These are phyloP conservation scores for Austroboletus olivaceoglutinosus DNA, from an alignment of 1,284 basidiomycete species.

Conservation along the genomic window DNA sequence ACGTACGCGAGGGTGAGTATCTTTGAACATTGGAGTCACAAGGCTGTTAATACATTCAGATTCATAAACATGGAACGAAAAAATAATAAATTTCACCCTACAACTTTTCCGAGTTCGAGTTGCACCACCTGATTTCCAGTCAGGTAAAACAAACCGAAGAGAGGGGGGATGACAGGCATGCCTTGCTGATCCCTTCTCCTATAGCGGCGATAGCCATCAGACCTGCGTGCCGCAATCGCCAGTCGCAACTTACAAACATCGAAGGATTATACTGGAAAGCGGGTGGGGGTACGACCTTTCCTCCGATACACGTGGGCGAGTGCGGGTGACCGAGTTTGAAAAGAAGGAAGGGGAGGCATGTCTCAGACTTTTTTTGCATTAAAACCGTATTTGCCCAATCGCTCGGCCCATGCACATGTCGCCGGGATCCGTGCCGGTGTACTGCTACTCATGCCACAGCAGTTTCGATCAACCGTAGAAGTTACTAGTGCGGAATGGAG, in stretches of 20 bases:
- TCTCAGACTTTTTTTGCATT: too few relatives aligned
- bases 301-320: conserved; percentile 44
- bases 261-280: conserved; percentile 78
- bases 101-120: conserved; percentile 72
- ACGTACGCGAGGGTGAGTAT: conserved; percentile 77
- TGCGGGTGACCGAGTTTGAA: too few relatives aligned
- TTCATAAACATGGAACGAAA: background rate
- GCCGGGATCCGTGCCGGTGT: too few relatives aligned
- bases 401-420: too few relatives aligned
- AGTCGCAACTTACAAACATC: conserved; percentile 76
- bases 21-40: conserved; percentile 71
- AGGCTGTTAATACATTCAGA: conserved; percentile 43
- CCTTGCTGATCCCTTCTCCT: conserved; percentile 72
- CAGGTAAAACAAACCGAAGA: background rate
- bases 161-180: conserved; percentile 19
- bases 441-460: too few relatives aligned
- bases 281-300: conserved; percentile 65
- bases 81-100: conserved; percentile 53
- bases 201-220: conserved; percentile 79
- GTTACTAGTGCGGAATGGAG: too few relatives aligned
- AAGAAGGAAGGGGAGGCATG: too few relatives aligned
- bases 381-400: too few relatives aligned
- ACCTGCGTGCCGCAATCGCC: conserved; percentile 78
- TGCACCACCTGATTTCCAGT: conserved; percentile 55
- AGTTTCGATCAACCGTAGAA: too few relatives aligned